Base-by-base conservation (phyloP, 1,139 yeast genomes). In the Wickerhamomyces sp. region DNA sequence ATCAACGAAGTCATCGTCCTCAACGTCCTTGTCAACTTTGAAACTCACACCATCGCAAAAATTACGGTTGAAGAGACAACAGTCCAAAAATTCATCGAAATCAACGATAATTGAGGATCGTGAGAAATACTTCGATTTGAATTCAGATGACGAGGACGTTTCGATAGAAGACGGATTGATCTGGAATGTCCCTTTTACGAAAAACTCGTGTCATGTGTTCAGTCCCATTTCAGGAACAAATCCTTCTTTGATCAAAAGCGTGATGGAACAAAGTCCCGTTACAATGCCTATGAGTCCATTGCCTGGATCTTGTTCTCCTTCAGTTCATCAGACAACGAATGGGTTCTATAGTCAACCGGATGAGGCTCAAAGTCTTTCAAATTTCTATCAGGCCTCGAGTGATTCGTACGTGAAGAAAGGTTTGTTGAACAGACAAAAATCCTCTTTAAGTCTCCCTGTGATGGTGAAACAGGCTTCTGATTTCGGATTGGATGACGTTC, bases 141-240 rank as follows among this genome's bases (percentile, higher is more conserved):
- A 46, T 23, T 49, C 53, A 6, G 64, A 61, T 32, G 61, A 61
- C 32, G 57, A 57, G 16, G 44, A 24, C 4, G 20, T 23, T 10
- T 32, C 59, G 13, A 51, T 61, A 12, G 65, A 59, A 30, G 64
- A 62, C 32, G 54, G 64, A 0, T 37, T 61, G 15, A 64, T 68
- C 35, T 70, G 68, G 62, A 69, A 70, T 41, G 70, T 70, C 8
- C 76, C 76, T 6, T 61, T 60, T 49, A 68, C 75, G 0, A 57
- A 64, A 19, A 42, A 46, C 4, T 6, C 44, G 3, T 46, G 52
- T 2, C 35, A 45, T 4, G 27, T 47, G 3, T 47, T 51, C 29
- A 41, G 48, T 5, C 49, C 54, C n/a, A 23, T 36, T 3, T 45
- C 51, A 2, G 54, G 54, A 3, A 47, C 49, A 30, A 44, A 53